Evolutionary conservation across 2,329 filamentous ascomycete species (phyloP).

Genomic region (Talaromyces sp.): DNA sequence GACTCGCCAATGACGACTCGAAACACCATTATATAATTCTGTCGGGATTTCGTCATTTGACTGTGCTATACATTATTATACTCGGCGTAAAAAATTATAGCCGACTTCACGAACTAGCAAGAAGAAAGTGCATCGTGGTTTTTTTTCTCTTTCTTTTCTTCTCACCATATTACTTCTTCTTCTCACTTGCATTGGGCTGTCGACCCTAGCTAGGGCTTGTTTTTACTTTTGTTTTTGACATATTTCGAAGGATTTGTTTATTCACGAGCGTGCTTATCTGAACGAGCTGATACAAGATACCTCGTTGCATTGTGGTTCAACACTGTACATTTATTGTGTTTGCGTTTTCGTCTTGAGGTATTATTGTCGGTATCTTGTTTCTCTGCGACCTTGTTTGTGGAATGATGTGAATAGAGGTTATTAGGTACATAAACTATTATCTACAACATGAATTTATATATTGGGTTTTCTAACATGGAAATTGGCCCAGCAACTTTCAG

Average conservation of each 20-base stretch:
- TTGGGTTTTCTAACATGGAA: too few relatives aligned
- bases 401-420: not conserved
- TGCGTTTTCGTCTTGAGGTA: not conserved
- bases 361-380: not conserved
- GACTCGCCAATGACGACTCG: not conserved
- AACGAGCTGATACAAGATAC: not conserved
- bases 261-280: slow-evolving; percentile 13
- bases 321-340: not conserved
- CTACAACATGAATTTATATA: not conserved
- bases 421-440: not conserved
- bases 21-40: not conserved
- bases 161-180: not conserved
- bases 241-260: not conserved
- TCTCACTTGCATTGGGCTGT: not conserved
- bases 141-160: not conserved
- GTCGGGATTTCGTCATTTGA: not conserved
- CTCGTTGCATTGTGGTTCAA: slow-evolving; percentile 1
- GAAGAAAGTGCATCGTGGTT: not conserved
- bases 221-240: not conserved
- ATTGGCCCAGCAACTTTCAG: too few relatives aligned
- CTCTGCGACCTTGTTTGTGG: not conserved
- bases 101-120: not conserved
- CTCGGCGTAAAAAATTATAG: not conserved
- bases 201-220: not conserved
- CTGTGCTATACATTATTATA: not conserved